Percentiles rank a stretch among this genome's conserved stretches.
Conservation (phyloP, 805 yeast genomes). For the Monosporozyma servazzii region DNA sequence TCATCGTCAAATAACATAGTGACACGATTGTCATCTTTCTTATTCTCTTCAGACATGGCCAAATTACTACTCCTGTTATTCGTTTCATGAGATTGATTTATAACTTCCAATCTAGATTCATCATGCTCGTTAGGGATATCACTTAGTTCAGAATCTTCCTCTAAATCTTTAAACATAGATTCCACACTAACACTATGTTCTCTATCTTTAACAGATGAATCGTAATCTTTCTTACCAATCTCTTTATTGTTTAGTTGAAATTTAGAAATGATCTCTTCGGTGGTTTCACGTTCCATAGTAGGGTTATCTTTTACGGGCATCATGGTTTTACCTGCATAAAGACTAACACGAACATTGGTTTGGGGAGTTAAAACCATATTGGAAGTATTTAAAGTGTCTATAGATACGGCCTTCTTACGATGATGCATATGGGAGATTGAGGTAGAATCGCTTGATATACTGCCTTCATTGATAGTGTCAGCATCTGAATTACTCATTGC, state of each 20-base stretch:
- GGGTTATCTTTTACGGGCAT: constrained; percentile 5
- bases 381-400: constrained; percentile 26
- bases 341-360: constrained; percentile 28
- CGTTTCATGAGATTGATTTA: not conserved
- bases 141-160: constrained; percentile 11
- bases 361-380: constrained; percentile 22
- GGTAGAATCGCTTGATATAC: constrained; percentile 11
- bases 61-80: not conserved
- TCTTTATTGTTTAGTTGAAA: constrained; percentile 13
- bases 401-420: constrained; percentile 27
- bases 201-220: not conserved
- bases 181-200: not conserved
- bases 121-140: not conserved
- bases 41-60: not conserved
- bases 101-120: not conserved
- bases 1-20: constrained; percentile 25
- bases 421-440: constrained; percentile 15
- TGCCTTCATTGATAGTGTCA: constrained; percentile 7
- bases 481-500: constrained; percentile 7
- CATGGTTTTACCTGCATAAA: constrained; percentile 20
- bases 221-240: not conserved
- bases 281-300: constrained; percentile 24
- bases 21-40: constrained; percentile 17
- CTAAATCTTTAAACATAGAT: constrained; percentile 28
- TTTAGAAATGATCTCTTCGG: constrained; percentile 28